Base-by-base conservation (phyloP, 345 rosid species). In the Salix purpurea region DNA sequence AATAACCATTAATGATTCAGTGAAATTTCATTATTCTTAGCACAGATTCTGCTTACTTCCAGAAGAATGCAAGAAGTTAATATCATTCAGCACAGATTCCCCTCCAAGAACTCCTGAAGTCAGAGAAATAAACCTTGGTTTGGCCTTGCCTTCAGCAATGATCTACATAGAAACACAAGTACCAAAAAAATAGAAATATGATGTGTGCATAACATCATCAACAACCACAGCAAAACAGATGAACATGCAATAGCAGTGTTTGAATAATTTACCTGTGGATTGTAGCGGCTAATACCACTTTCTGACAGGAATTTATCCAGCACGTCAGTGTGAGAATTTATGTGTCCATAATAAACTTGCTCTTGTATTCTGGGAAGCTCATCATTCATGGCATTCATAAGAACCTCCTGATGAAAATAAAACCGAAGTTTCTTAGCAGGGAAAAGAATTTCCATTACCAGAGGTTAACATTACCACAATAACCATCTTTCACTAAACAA, bases 361-460 rank as follows among this genome's bases (percentile, higher is more conserved):
- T 96, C 98, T 81, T 96, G 99, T 80, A 96, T 89, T 86, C 88
- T 96, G 62, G 92, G 89, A 79, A 93, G 96, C 83, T 96, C 98
- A 30, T 91, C 98, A 80, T 93, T 96, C 97, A 96, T 93, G 78
- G 98, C 94, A 88, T 74, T 93, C 81, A 89, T 80, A 72, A 93
- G 97, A 73, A 92, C 89, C 81, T 93, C 99, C 98, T 96, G 88
- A 69, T 70, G 37, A 85, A 74, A 56, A 76, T 36, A 76, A 77
- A 74, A 44, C 68, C 69, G 77, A 73, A 80, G 74, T 19, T 65
- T 66, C 36, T n/a, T 23, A 48, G 77, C 58, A 73, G 56, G 23
- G 18, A 46, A 44, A 62, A 32, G 37, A 21, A 15, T 56, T 75
- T 60, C 46, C 21, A 32, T 9, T 11, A 7, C 42, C 39, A 67